Evolutionary conservation across 352 stramenopile genomes (phyloP).

Genomic region (Phytophthora fragariaefolia): DNA sequence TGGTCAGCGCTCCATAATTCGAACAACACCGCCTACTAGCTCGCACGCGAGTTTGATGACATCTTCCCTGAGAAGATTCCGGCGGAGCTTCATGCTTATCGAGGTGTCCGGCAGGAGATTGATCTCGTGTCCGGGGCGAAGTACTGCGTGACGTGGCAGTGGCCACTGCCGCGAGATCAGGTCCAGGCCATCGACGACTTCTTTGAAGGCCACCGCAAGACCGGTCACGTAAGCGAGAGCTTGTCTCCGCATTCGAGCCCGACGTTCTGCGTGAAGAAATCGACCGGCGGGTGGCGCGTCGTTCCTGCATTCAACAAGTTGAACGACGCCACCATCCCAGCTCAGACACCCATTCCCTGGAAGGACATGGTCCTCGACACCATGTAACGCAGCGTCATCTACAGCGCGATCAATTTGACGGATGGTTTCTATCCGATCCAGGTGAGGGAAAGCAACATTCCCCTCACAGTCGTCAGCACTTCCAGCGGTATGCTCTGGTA

Average conservation of each 20-base stretch:
- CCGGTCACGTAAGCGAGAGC: not conserved
- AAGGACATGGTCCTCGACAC: conserved; percentile 5
- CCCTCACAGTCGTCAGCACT: conserved; percentile 35
- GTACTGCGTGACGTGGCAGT: conserved; percentile 41
- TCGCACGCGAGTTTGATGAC: conserved; percentile 10
- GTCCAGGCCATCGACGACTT: not conserved
- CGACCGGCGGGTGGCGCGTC: not conserved
- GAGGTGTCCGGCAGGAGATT: conserved; percentile 36
- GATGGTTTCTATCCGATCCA: conserved; percentile 30
- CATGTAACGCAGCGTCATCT: conserved; percentile 1
- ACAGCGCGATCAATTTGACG: conserved; percentile 12
- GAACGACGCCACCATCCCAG: not conserved
- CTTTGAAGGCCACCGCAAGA: not conserved
- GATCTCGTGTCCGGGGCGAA: conserved; percentile 32
- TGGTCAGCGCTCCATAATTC: not conserved
- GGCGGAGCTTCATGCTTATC: conserved; percentile 12
- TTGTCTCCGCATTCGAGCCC: not conserved
- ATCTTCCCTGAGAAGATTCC: conserved; percentile 34
- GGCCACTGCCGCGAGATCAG: conserved; percentile 1
- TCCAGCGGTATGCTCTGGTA: conserved; percentile 42
- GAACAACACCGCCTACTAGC: conserved; percentile 2
- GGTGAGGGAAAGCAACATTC: conserved; percentile 22
- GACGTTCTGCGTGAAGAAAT: not conserved
- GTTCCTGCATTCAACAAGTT: not conserved
- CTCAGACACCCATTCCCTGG: not conserved